Conservation (phyloP, 768 basidiomycete genomes). For the Boletales sp. region DNA sequence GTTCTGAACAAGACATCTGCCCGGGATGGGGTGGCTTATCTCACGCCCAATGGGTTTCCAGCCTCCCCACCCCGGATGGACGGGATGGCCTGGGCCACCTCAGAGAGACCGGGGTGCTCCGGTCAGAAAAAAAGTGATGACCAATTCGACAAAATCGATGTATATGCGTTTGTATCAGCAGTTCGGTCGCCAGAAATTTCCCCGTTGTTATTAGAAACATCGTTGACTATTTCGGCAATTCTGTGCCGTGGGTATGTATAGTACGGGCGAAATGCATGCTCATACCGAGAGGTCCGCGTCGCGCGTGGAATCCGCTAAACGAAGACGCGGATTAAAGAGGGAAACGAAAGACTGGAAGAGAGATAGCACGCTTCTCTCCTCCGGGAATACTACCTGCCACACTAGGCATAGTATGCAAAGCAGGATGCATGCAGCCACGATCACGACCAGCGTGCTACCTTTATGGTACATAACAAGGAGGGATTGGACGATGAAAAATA, state of each 20-base stretch:
- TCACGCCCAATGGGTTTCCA: too few relatives aligned
- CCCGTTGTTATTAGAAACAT: too few relatives aligned
- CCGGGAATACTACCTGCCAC: neutral
- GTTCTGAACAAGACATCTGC: too few relatives aligned
- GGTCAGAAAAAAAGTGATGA: too few relatives aligned
- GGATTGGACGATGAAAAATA: neutral
- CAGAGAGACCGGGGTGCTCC: too few relatives aligned
- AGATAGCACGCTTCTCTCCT: neutral
- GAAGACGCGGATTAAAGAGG: neutral
- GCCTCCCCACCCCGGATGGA: too few relatives aligned
- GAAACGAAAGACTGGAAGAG: neutral
- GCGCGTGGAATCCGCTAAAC: neutral
- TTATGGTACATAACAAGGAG: neutral
- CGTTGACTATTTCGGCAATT: neutral
- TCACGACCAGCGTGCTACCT: neutral
- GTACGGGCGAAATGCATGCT: neutral
- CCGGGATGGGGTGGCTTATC: too few relatives aligned
- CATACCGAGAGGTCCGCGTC: neutral
- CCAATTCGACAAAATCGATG: too few relatives aligned
- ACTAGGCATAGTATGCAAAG: neutral
- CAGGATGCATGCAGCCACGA: neutral
- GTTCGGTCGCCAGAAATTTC: neutral
- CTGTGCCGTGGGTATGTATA: neutral
- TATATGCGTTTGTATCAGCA: too few relatives aligned
- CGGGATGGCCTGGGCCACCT: too few relatives aligned